A percentile compares a stretch with the other conserved stretches of the same genome.
Conservation (phyloP, 1,284 basidiomycete species). For the Austropuccinia psidii region DNA sequence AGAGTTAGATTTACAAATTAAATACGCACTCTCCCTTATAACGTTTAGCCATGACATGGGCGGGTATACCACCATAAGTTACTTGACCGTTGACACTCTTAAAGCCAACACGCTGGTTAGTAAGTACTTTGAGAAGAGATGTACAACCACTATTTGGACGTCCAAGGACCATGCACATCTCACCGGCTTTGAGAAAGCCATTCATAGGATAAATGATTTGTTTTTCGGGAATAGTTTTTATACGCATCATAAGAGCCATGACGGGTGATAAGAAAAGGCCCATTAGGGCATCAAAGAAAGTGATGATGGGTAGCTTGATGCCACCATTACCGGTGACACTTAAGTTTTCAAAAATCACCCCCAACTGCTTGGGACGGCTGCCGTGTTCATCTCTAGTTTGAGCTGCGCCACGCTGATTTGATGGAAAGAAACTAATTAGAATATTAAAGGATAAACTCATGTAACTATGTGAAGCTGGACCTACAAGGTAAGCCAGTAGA, state of each 20-base stretch:
- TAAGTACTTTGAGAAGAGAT: constrained; percentile 49
- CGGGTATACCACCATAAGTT: constrained; percentile 58
- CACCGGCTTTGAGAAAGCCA: constrained; percentile 63
- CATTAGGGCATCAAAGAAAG: neutral
- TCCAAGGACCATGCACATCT: constrained; percentile 55
- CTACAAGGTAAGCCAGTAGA: neutral
- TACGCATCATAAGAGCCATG: neutral
- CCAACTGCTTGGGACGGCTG: constrained; percentile 55
- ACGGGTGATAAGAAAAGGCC: neutral
- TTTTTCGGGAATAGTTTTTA: constrained; percentile 39
- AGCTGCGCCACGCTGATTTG: neutral
- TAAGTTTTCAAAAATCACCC: constrained; percentile 68
- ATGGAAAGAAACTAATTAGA: too few relatives aligned
- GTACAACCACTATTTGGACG: constrained; percentile 52
- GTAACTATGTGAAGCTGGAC: neutral
- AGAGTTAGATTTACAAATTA: neutral
- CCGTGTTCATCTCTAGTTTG: neutral
- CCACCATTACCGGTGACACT: constrained; percentile 67
- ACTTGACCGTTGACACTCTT: constrained; percentile 55
- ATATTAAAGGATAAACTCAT: neutral
- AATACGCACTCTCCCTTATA: constrained; percentile 34
- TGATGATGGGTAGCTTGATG: constrained; percentile 42
- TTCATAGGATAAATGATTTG: constrained; percentile 56
- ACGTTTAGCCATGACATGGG: constrained; percentile 16
- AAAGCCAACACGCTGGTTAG: constrained; percentile 46